Conservation (phyloP, 805 yeast species). For the Ogataea salicorniae region DNA sequence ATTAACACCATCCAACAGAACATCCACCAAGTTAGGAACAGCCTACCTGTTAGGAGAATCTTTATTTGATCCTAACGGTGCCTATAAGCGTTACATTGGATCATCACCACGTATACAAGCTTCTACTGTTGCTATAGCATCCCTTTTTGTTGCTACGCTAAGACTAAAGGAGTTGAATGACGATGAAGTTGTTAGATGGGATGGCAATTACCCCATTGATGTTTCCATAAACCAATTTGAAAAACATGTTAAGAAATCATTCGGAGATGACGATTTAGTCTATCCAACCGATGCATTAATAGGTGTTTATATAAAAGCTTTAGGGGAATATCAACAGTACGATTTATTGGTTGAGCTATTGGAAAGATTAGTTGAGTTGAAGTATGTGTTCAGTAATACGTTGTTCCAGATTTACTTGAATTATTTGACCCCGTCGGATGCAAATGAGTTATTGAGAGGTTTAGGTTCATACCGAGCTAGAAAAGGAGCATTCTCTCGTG, state of each 20-base stretch:
- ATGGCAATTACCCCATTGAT: constrained; percentile 43
- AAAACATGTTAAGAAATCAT: constrained; percentile 32
- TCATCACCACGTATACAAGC: constrained; percentile 12
- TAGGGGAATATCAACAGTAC: constrained; percentile 42
- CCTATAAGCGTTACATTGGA: constrained; percentile 25
- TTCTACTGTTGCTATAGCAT: constrained; percentile 30
- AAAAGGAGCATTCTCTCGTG: constrained; percentile 8
- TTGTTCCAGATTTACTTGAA: constrained; percentile 19
- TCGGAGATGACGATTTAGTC: constrained; percentile 28
- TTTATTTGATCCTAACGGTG: constrained; percentile 25
- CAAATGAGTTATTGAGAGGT: constrained; percentile 16
- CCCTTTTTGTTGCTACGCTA: constrained; percentile 47
- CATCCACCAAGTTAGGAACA: constrained; percentile 20
- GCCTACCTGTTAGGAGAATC: constrained; percentile 32
- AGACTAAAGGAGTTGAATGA: constrained; percentile 17
- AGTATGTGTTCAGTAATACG: constrained; percentile 17
- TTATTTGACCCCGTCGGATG: constrained; percentile 16
- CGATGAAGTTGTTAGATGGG: background rate
- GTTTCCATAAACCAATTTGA: constrained; percentile 56
- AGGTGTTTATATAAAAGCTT: constrained; percentile 46
- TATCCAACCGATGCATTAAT: constrained; percentile 46
- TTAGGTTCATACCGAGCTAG: constrained; percentile 17
- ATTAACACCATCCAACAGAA: background rate
- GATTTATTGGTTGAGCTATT: constrained; percentile 50
- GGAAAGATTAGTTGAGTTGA: constrained; percentile 50